These are phyloP conservation scores for Trypanosoma theileri DNA, from an alignment of 208 protist species.

Conservation along the genomic window DNA sequence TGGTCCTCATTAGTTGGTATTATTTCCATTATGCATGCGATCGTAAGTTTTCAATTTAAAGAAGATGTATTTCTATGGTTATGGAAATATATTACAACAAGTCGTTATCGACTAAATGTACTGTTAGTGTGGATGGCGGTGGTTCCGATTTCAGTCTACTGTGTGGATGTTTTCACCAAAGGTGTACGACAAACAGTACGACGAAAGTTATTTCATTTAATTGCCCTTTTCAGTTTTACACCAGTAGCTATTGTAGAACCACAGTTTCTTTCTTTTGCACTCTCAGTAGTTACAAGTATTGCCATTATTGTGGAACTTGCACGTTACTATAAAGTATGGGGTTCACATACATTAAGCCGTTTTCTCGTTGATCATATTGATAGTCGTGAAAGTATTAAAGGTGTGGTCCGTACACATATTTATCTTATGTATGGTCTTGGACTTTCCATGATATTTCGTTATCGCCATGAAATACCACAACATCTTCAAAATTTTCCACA, in stretches of 20 bases:
- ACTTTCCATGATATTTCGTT: slow-evolving; percentile 68
- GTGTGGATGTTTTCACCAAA: slow-evolving; percentile 49
- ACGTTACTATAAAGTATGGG: slow-evolving; percentile 70
- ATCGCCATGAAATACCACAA: slow-evolving; percentile 47
- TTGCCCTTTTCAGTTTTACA: slow-evolving; percentile 79
- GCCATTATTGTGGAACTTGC: slow-evolving; percentile 60
- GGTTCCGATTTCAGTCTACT: slow-evolving; percentile 56
- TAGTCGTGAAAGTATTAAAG: slow-evolving; percentile 55
- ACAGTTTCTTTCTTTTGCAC: slow-evolving; percentile 76
- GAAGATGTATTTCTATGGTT: slow-evolving; percentile 69
- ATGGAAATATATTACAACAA: slow-evolving; percentile 58
- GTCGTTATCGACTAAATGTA: slow-evolving; percentile 57
- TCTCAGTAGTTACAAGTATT: slow-evolving; percentile 62
- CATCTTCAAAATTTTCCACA: background rate
- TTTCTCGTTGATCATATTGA: slow-evolving; percentile 82
- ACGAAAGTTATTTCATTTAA: slow-evolving; percentile 89
- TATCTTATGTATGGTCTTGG: slow-evolving; percentile 85
- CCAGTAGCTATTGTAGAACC: slow-evolving; percentile 79
- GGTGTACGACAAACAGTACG: slow-evolving; percentile 53
- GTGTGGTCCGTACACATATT: slow-evolving; percentile 84
- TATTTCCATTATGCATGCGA: slow-evolving; percentile 30
- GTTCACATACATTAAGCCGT: slow-evolving; percentile 37
- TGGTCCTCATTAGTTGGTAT: slow-evolving; percentile 37
- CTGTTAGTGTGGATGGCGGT: slow-evolving; percentile 48
- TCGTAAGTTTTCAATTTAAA: slow-evolving; percentile 61